Percentiles rank a stretch among this genome's conserved stretches.
These are phyloP conservation scores for Pilatotrama ljubarskyi DNA, from an alignment of 768 basidiomycete species.

Conservation along the genomic window DNA sequence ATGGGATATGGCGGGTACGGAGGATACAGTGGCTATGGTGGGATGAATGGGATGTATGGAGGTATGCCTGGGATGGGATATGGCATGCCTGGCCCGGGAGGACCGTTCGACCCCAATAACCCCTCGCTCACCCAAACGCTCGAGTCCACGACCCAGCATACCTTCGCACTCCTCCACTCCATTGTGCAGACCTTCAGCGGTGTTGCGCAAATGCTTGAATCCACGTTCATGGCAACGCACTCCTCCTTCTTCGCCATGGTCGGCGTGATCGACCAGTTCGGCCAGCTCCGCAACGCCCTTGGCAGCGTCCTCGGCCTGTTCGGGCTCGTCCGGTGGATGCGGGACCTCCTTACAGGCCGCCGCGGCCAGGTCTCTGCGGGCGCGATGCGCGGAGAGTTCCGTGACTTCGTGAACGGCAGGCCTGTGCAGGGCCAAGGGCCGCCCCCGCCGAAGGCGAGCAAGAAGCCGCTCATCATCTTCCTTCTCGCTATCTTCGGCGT, in stretches of 20 bases:
- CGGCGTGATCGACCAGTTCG: conserved; percentile 93
- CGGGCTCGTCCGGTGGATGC: conserved; percentile 85
- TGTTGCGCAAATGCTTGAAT: conserved; percentile 96
- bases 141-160: conserved; percentile 86
- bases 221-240: conserved; percentile 96
- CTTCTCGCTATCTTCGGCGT: conserved; percentile 91
- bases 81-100: conserved; percentile 42
- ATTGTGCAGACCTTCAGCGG: conserved; percentile 95
- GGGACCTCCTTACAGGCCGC: conserved; percentile 55
- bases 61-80: conserved; percentile 44
- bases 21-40: conserved; percentile 43
- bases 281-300: conserved; percentile 86
- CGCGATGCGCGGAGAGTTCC: conserved; percentile 65
- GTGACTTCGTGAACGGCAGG: conserved; percentile 69
- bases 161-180: conserved; percentile 90
- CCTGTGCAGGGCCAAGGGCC: conserved; percentile 47
- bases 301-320: conserved; percentile 94
- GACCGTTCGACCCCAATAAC: conserved; percentile 48
- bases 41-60: conserved; percentile 35
- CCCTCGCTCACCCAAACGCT: conserved; percentile 84
- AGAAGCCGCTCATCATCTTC: conserved; percentile 92
- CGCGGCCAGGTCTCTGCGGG: conserved; percentile 35
- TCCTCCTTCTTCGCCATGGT: conserved; percentile 96
- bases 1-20: conserved; percentile 44
- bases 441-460: conserved; percentile 62